Conservation (phyloP, 1,284 basidiomycete genomes). For the Rhizoctonia solani region DNA sequence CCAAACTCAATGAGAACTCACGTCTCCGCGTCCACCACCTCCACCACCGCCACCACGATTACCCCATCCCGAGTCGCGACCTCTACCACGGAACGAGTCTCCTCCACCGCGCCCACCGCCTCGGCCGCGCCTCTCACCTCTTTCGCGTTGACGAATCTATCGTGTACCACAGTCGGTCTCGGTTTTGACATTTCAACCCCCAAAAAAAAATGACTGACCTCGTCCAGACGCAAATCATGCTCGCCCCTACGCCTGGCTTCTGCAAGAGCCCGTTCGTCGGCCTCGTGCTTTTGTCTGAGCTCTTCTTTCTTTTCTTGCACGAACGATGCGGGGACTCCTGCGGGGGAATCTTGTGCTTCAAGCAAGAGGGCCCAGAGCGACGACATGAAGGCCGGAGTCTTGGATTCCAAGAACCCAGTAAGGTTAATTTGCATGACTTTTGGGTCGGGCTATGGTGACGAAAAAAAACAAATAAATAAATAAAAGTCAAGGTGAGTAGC, state of each 20-base stretch:
- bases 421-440: constrained; percentile 94
- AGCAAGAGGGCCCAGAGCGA: constrained; percentile 88
- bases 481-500: constrained; percentile 1
- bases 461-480: constrained; percentile 52
- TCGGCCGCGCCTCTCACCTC: constrained; percentile 43
- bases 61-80: constrained; percentile 46
- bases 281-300: constrained; percentile 73
- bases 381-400: constrained; percentile 82
- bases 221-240: constrained; percentile 57
- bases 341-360: constrained; percentile 85
- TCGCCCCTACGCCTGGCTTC: constrained; percentile 66
- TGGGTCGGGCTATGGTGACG: constrained; percentile 68
- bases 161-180: neutral
- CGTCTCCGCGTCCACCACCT: constrained; percentile 48
- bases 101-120: constrained; percentile 53
- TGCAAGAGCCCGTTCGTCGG: constrained; percentile 66
- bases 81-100: constrained; percentile 36
- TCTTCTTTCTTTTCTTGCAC: constrained; percentile 97
- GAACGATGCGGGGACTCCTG: constrained; percentile 91
- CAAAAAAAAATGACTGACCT: constrained; percentile 46
- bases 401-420: constrained; percentile 79
- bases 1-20: neutral
- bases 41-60: constrained; percentile 50
- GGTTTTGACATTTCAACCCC: too few relatives aligned
- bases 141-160: constrained; percentile 56